Base-by-base conservation (phyloP, 371 early-diverging fungal genomes). In the Mucor racemosus region DNA sequence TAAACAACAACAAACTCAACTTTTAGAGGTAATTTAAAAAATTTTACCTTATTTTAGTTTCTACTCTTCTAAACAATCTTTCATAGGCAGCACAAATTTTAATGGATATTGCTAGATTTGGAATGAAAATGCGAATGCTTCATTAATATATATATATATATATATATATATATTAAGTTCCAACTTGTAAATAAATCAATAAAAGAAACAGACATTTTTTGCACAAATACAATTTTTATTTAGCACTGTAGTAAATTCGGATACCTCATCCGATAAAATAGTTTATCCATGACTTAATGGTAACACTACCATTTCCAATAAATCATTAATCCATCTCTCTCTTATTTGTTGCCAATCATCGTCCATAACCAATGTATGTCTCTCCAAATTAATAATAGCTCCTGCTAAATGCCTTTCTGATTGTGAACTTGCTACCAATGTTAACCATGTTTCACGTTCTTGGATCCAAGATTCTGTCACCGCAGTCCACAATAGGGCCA, bases 401-500 rank as follows among this genome's bases (percentile, higher is more conserved):
- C 79, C 78, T 7, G 84, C 84, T 13, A 83, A 62, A 68, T 83
- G 84, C 7, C 81, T 67, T 54, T 80, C 79, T 35, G 84, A 73
- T 21, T 75, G 63, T 42, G 84, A 76, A 44, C 68, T 80, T 3
- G 74, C 76, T 9, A 83, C 81, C 21, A 83, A 55, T 3, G 76
- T 75, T n/a, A 83, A 46, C 81, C 81, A 83, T 4, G 84, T 77
- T 55, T 83, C 84, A 4, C 84, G 73, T 67, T 80, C 84, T 55
- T 80, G 69, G 36, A 77, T 72, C 84, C 84, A 83, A 2, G 76
- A 54, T 59, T 83, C 81, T 5, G 81, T 66, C 1, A 83, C 81
- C 1, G 84, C 81, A 0, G 84, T 77, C 81, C 81, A 83, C 10
- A 80, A 63, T 48, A 83, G 58, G 5, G 80, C 81, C 79, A 80